Evolutionary conservation across 129 eudicot species (phyloP).

Genomic region (sunflower (Helianthus annuus)): HanXRQr2.0-SUNRISE NC_035447.2:3177681-3178180

Average conservation of each 20-base stretch:
- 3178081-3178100: background rate
- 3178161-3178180: too few relatives aligned
- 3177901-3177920: slow-evolving; percentile 3
- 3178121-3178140: background rate
- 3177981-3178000: background rate
- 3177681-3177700: slow-evolving; percentile 14
- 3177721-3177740: slow-evolving; percentile 11
- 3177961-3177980: background rate
- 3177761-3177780: slow-evolving; percentile 4
- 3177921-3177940: background rate
- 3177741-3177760: slow-evolving; percentile 2
- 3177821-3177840: background rate
- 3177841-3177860: background rate
- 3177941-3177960: background rate
- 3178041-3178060: background rate
- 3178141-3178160: too few relatives aligned
- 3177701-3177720: slow-evolving; percentile 14
- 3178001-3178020: background rate
- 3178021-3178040: background rate
- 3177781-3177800: background rate
- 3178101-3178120: background rate
- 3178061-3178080: background rate
- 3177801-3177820: background rate
- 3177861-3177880: background rate
- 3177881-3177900: slow-evolving; percentile 1